phyloP scores from a whole-genome alignment of 2,329 filamentous ascomycete genomes.

The Biscogniauxia sp. region DNA sequence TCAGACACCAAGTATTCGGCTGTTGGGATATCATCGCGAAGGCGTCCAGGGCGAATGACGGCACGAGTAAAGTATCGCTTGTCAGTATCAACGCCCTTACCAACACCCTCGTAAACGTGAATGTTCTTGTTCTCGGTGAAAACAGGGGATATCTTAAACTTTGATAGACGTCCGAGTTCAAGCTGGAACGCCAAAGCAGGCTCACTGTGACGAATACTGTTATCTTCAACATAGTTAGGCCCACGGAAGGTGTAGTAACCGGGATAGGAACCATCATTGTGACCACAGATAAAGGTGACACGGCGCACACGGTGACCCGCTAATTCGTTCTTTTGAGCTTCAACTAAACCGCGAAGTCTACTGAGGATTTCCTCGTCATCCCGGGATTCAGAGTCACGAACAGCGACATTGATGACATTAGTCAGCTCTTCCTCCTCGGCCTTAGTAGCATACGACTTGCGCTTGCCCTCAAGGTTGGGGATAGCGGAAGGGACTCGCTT shows the following conservation, averaged over 20 bases:
- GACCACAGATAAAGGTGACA: conserved; percentile 93
- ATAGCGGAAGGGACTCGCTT: conserved; percentile 60
- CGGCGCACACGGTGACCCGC: conserved; percentile 79
- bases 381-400: conserved; percentile 80
- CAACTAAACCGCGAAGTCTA: conserved; percentile 73
- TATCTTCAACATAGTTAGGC: conserved; percentile 83
- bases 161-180: conserved; percentile 87
- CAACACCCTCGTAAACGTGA: conserved; percentile 95
- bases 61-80: conserved; percentile 98
- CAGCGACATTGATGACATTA: conserved; percentile 87
- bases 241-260: conserved; percentile 99
- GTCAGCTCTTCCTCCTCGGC: conserved; percentile 75
- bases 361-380: conserved; percentile 78
- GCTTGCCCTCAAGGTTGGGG: conserved; percentile 71
- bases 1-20: conserved; percentile 97
- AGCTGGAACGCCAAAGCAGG: conserved; percentile 98
- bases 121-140: conserved; percentile 99
- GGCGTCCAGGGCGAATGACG: conserved; percentile 87
- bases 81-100: conserved; percentile 92
- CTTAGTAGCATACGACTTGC: conserved; percentile 55
- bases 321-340: conserved; percentile 80
- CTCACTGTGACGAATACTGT: conserved; percentile 95
- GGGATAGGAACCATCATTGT: conserved; percentile 89
- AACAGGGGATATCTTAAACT: conserved; percentile 97
- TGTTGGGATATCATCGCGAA: conserved; percentile 97